Evolutionary conservation across 2,329 filamentous ascomycete genomes (phyloP).

Genomic region (Fusarium coicis): DNA sequence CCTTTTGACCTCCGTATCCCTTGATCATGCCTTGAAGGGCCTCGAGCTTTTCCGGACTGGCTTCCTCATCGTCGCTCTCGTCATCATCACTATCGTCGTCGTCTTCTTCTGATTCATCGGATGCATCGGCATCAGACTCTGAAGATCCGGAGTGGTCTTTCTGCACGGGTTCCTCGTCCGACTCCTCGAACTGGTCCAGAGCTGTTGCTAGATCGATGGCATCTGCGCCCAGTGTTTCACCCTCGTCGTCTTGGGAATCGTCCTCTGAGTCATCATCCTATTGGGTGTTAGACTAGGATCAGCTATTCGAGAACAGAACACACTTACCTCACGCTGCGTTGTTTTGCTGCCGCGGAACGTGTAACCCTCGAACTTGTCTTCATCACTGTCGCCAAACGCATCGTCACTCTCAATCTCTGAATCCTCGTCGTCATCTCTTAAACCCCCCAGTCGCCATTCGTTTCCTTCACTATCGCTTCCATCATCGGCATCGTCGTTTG

Average conservation of each 20-base stretch:
- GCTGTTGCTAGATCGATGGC: slow-evolving; percentile 69
- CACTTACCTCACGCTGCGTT: slow-evolving; percentile 46
- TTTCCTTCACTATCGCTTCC: slow-evolving; percentile 89
- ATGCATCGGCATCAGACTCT: slow-evolving; percentile 55
- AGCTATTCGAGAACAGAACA: neutral
- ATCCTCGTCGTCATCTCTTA: slow-evolving; percentile 68
- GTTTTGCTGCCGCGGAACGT: slow-evolving; percentile 62
- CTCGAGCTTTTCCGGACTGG: slow-evolving; percentile 67
- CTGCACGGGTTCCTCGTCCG: slow-evolving; percentile 59
- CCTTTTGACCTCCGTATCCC: slow-evolving; percentile 72
- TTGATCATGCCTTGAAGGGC: slow-evolving; percentile 76
- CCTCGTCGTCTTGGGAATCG: slow-evolving; percentile 63
- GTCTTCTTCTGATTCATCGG: slow-evolving; percentile 55
- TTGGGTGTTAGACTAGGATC: slow-evolving; percentile 11
- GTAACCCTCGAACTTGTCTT: slow-evolving; percentile 84
- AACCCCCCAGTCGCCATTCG: slow-evolving; percentile 79
- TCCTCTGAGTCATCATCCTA: slow-evolving; percentile 69
- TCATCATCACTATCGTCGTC: slow-evolving; percentile 61
- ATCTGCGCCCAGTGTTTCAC: slow-evolving; percentile 67
- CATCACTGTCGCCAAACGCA: slow-evolving; percentile 88
- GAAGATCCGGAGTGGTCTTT: slow-evolving; percentile 58
- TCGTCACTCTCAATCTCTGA: slow-evolving; percentile 77
- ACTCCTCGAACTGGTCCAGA: slow-evolving; percentile 64
- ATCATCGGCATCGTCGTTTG: slow-evolving; percentile 69
- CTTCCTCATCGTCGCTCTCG: slow-evolving; percentile 58